Conservation (phyloP, 2,329 filamentous ascomycete genomes). For the Ceratocystis smalleyi region DNA sequence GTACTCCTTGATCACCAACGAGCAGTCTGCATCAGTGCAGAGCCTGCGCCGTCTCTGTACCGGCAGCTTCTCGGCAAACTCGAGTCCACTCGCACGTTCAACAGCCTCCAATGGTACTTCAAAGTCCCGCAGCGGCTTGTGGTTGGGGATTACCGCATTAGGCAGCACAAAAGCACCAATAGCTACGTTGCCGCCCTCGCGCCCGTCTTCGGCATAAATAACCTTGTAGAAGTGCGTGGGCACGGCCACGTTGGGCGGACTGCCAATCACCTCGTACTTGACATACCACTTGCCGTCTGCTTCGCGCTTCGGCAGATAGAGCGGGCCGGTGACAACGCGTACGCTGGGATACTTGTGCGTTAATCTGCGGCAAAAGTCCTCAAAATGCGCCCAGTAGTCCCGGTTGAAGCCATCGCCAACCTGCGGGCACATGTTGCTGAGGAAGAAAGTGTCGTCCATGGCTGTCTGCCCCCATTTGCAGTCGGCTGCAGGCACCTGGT, state of each 20-base stretch:
- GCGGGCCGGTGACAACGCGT: conserved; percentile 77
- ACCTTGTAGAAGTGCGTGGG: conserved; percentile 99
- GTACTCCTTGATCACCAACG: conserved; percentile 70
- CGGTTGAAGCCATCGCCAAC: conserved; percentile 97
- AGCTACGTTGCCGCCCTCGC: conserved; percentile 55
- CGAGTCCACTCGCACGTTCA: conserved; percentile 79
- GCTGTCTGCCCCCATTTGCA: conserved; percentile 87
- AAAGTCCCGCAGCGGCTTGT: conserved; percentile 76
- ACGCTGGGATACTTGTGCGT: conserved; percentile 71
- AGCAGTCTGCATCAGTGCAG: conserved; percentile 75
- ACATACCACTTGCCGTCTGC: conserved; percentile 89
- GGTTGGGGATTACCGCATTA: conserved; percentile 75
- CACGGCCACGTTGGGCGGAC: conserved; percentile 82
- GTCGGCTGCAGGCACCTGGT: conserved; percentile 93
- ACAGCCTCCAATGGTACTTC: conserved; percentile 89
- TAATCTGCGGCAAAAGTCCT: conserved; percentile 84
- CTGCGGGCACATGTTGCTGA: conserved; percentile 96
- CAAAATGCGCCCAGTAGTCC: conserved; percentile 98
- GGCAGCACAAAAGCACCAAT: conserved; percentile 90
- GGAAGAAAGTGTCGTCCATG: conserved; percentile 87
- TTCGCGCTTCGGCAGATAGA: conserved; percentile 81
- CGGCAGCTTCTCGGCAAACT: conserved; percentile 74
- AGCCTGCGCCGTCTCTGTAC: conserved; percentile 57
- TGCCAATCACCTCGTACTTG: conserved; percentile 87
- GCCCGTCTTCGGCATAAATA: conserved; percentile 82